Conservation (phyloP, 768 basidiomycete species). For the Fibroporia radiculosa region DNA sequence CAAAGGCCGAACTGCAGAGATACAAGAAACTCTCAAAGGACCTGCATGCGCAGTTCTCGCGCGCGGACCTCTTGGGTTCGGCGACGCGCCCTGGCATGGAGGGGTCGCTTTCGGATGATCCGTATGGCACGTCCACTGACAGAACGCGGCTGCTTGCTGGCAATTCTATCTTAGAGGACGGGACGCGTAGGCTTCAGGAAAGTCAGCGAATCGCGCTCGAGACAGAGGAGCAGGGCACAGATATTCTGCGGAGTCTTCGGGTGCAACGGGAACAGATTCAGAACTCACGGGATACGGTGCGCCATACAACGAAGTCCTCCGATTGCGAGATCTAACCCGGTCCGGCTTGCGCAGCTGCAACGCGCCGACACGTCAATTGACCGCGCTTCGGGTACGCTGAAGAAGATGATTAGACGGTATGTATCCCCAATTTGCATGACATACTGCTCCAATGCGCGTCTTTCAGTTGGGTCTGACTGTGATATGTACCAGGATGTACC, state of each 20-base stretch:
- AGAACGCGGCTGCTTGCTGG: slow-evolving; percentile 75
- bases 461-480: slow-evolving; percentile 19
- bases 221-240: slow-evolving; percentile 93
- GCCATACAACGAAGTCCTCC: slow-evolving; percentile 17
- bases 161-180: slow-evolving; percentile 74
- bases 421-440: slow-evolving; percentile 20
- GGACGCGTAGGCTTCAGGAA: slow-evolving; percentile 77
- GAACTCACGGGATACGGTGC: slow-evolving; percentile 82
- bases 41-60: slow-evolving; percentile 57
- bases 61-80: slow-evolving; percentile 62
- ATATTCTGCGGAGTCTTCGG: slow-evolving; percentile 80
- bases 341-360: slow-evolving; percentile 47
- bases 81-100: slow-evolving; percentile 30
- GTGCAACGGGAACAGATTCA: slow-evolving; percentile 92
- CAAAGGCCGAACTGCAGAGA: slow-evolving; percentile 67
- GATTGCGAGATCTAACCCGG: not conserved
- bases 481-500: slow-evolving; percentile 98
- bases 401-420: slow-evolving; percentile 93
- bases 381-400: slow-evolving; percentile 84
- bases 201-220: slow-evolving; percentile 90
- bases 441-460: slow-evolving; percentile 7
- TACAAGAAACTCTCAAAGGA: slow-evolving; percentile 82
- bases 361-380: slow-evolving; percentile 87
- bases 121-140: slow-evolving; percentile 64
- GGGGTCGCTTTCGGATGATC: slow-evolving; percentile 61